A percentile compares a stretch with the other conserved stretches of the same genome.
These are phyloP conservation scores for Amanita subjunquillea DNA, from an alignment of 768 basidiomycete genomes.

Conservation along the genomic window DNA sequence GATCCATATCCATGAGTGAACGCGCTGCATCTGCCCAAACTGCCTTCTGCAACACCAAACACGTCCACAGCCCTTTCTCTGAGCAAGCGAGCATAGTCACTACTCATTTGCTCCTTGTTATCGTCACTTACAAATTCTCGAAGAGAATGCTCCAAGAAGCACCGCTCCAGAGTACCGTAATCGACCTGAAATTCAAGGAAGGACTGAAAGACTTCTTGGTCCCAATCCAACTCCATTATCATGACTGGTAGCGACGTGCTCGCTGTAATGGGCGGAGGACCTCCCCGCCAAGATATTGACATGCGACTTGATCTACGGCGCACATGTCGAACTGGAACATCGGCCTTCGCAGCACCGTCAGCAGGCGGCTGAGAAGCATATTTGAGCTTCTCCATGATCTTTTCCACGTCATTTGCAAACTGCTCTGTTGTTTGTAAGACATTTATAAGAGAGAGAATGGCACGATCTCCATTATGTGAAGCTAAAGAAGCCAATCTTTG, in stretches of 20 bases:
- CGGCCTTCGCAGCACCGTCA: conserved; percentile 14
- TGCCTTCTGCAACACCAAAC: conserved; percentile 72
- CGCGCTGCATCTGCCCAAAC: conserved; percentile 56
- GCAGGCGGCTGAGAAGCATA: conserved; percentile 19
- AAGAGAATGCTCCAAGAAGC: conserved; percentile 51
- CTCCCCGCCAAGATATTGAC: conserved; percentile 53
- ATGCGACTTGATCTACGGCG: conserved; percentile 51
- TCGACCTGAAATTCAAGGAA: conserved; percentile 88
- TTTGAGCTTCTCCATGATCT: conserved; percentile 66
- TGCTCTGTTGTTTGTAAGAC: conserved; percentile 72
- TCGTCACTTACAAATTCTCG: conserved; percentile 35
- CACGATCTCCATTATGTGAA: conserved; percentile 50
- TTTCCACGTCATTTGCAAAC: conserved; percentile 64
- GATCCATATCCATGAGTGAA: conserved; percentile 91
- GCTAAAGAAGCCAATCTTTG: conserved; percentile 67
- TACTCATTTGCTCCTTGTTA: conserved; percentile 26
- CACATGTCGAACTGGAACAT: conserved; percentile 16
- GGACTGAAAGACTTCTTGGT: conserved; percentile 85
- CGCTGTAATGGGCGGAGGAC: conserved; percentile 16
- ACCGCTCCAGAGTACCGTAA: conserved; percentile 70
- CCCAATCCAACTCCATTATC: conserved; percentile 60
- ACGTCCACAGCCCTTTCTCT: conserved; percentile 69
- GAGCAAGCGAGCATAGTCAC: conserved; percentile 52
- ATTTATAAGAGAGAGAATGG: conserved; percentile 61
- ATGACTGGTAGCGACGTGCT: conserved; percentile 13